Conservation (phyloP, 257 asterid species). For the Nicotiana attenuata region DNA sequence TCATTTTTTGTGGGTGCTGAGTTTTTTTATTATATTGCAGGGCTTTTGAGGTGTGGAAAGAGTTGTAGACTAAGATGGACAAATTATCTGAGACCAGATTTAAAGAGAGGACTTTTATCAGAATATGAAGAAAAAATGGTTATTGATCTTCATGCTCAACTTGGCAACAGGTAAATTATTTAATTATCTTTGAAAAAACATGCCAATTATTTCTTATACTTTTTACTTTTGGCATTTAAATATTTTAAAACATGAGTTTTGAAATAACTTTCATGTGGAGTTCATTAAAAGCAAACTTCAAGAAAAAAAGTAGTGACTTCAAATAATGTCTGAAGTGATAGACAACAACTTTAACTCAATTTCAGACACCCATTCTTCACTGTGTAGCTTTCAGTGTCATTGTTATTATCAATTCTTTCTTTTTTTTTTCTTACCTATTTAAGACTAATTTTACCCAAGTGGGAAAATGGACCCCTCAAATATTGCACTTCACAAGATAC, state of each 20-base stretch:
- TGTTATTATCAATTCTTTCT: conserved; percentile 7
- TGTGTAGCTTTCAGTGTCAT: conserved; percentile 14
- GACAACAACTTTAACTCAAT: conserved; percentile 16
- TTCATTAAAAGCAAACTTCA: not conserved
- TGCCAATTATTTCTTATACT: not conserved
- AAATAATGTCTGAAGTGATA: conserved; percentile 19
- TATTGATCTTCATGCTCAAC: conserved; percentile 96
- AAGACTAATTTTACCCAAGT: not conserved
- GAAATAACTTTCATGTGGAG: not conserved
- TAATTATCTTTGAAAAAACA: not conserved
- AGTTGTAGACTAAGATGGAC: conserved; percentile 97
- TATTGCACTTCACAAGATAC: not conserved
- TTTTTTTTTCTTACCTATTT: not conserved
- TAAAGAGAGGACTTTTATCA: conserved; percentile 85
- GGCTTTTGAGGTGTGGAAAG: conserved; percentile 87
- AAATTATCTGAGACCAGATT: conserved; percentile 85
- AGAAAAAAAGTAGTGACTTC: not conserved
- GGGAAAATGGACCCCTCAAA: not conserved
- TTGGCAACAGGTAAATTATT: conserved; percentile 69
- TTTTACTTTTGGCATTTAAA: not conserved
- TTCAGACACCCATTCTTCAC: conserved; percentile 14
- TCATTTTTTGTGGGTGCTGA: not conserved
- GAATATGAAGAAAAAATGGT: conserved; percentile 88
- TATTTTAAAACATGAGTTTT: not conserved
- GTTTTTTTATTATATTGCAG: conserved; percentile 27